These are phyloP conservation scores for Candida stauntonica DNA, from an alignment of 805 yeast genomes.

Conservation along the genomic window DNA sequence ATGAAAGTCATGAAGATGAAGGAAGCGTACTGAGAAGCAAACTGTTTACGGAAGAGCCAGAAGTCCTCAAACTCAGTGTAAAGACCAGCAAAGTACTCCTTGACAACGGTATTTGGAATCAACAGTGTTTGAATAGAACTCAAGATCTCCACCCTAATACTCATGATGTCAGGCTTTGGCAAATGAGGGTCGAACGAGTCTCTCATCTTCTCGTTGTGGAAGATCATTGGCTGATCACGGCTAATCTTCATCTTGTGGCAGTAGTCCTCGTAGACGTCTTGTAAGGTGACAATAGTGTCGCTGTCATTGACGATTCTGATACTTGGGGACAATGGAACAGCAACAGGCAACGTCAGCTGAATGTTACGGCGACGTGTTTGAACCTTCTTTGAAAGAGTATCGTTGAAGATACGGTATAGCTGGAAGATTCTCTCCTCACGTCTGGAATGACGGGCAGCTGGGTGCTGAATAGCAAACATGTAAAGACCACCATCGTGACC, in stretches of 20 bases:
- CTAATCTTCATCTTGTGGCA: conserved; percentile 70
- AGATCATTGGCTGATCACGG: conserved; percentile 87
- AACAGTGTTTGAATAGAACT: conserved; percentile 83
- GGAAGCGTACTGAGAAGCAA: conserved; percentile 91
- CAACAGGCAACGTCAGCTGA: conserved; percentile 82
- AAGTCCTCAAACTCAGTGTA: conserved; percentile 85
- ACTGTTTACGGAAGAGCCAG: conserved; percentile 95
- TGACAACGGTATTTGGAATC: conserved; percentile 81
- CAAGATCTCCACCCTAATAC: conserved; percentile 86
- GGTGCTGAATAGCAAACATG: conserved; percentile 93
- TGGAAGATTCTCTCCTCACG: conserved; percentile 95
- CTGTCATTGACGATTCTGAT: conserved; percentile 87
- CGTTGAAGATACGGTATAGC: conserved; percentile 83
- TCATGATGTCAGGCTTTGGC: conserved; percentile 87
- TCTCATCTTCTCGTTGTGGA: conserved; percentile 76
- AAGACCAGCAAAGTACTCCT: conserved; percentile 65
- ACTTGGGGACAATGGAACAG: conserved; percentile 92
- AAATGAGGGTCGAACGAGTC: conserved; percentile 92
- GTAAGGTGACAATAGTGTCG: conserved; percentile 67
- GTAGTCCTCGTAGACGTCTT: conserved; percentile 80
- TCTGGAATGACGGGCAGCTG: conserved; percentile 96
- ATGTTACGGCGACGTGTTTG: conserved; percentile 85
- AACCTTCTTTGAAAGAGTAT: conserved; percentile 71
- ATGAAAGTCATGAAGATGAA: conserved; percentile 88
- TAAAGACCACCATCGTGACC: conserved; percentile 93